Percentiles rank a stretch among this genome's conserved stretches.
These are phyloP conservation scores for Talaromyces sp. DNA, from an alignment of 2,329 filamentous ascomycete genomes.

Conservation along the genomic window DNA sequence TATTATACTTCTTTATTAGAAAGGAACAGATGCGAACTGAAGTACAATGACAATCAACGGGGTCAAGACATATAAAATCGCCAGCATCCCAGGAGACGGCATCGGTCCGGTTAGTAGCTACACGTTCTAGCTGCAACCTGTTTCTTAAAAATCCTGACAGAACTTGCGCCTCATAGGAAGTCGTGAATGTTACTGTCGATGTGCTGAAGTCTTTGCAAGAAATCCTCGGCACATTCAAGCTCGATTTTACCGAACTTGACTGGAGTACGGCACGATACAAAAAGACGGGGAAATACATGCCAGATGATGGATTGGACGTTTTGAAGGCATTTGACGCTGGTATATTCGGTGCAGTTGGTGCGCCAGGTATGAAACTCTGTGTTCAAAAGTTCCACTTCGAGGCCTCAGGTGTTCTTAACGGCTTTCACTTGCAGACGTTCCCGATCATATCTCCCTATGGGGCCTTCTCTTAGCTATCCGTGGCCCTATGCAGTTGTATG, in stretches of 20 bases:
- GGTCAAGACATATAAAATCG: constrained; percentile 44
- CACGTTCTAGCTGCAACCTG: neutral
- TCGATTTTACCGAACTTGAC: constrained; percentile 39
- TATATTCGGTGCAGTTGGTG: constrained; percentile 63
- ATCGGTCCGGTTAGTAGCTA: constrained; percentile 42
- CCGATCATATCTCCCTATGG: constrained; percentile 65
- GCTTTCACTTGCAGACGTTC: constrained; percentile 46
- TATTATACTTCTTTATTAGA: neutral
- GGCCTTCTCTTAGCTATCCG: constrained; percentile 62
- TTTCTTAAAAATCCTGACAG: neutral
- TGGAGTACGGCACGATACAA: constrained; percentile 49
- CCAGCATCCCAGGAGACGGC: constrained; percentile 59
- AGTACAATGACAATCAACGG: neutral
- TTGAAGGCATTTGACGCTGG: constrained; percentile 60
- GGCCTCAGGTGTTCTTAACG: neutral
- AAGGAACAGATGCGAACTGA: neutral
- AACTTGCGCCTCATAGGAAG: constrained; percentile 41
- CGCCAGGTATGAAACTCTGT: constrained; percentile 42
- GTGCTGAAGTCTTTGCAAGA: constrained; percentile 44
- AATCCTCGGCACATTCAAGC: constrained; percentile 41
- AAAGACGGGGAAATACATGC: constrained; percentile 60
- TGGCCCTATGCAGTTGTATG: constrained; percentile 62
- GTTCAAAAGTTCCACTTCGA: neutral
- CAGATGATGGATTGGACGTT: constrained; percentile 54
- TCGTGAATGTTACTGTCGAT: constrained; percentile 53